A percentile compares a stretch with the other conserved stretches of the same genome.
These are phyloP conservation scores for Arachis hypogaea DNA, from an alignment of 306 rosid genomes.

Conservation along the genomic window DNA sequence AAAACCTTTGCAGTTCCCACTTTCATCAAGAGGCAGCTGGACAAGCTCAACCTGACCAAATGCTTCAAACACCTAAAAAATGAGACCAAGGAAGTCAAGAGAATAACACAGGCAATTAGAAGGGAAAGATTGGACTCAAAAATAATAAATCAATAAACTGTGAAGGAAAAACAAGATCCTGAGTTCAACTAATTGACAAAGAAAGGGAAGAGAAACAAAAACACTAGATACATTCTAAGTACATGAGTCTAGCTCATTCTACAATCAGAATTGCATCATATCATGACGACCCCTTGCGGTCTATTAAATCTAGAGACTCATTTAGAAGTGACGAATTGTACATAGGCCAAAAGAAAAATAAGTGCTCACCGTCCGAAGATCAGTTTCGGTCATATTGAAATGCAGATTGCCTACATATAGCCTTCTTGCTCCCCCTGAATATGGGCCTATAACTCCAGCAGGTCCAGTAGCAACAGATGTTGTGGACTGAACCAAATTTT, in stretches of 20 bases:
- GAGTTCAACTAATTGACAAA: conserved; percentile 12
- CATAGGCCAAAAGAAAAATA: conserved; percentile 16
- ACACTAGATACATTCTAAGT: conserved; percentile 13
- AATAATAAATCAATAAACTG: not conserved
- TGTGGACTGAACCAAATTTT: conserved; percentile 89
- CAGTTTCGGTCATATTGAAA: conserved; percentile 82
- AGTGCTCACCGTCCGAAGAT: conserved; percentile 74
- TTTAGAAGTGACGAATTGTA: conserved; percentile 28
- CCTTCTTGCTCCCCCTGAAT: conserved; percentile 95
- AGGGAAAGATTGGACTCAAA: conserved; percentile 8
- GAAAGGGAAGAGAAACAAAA: not conserved
- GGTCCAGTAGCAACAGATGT: conserved; percentile 59
- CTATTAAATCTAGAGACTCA: conserved; percentile 24
- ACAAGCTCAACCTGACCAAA: conserved; percentile 96
- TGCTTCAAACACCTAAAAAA: conserved; percentile 88
- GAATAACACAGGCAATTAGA: conserved; percentile 27
- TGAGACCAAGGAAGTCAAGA: conserved; percentile 21
- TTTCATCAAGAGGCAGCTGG: conserved; percentile 91
- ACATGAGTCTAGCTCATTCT: conserved; percentile 13
- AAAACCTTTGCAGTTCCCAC: conserved; percentile 90
- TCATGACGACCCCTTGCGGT: conserved; percentile 19
- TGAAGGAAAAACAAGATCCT: not conserved
- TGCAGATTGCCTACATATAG: conserved; percentile 95
- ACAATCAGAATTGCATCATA: conserved; percentile 23
- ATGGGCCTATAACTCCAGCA: conserved; percentile 75